Conservation (phyloP, 176 grass and related monocot species). For the Oropetium thomaeum region DNA sequence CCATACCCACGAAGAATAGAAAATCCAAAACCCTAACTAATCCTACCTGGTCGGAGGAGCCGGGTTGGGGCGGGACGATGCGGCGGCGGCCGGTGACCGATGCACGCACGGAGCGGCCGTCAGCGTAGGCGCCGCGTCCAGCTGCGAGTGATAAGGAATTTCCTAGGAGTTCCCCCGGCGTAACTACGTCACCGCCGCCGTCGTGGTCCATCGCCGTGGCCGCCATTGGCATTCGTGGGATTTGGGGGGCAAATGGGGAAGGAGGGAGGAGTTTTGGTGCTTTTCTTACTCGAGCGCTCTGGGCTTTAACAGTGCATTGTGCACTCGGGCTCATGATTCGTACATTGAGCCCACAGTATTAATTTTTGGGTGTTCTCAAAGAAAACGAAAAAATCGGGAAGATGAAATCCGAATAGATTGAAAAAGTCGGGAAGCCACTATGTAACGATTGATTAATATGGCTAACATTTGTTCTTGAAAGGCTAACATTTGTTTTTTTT, state of each 20-base stretch:
- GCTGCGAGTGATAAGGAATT: slow-evolving; percentile 36
- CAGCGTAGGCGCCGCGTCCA: slow-evolving; percentile 74
- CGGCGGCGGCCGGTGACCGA: slow-evolving; percentile 71
- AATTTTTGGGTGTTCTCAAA: no score
- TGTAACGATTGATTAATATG: no score
- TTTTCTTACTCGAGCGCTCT: not conserved
- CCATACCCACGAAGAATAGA: not conserved
- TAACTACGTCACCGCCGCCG: slow-evolving; percentile 54
- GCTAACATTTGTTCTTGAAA: no score
- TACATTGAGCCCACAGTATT: not conserved
- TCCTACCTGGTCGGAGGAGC: slow-evolving; percentile 55
- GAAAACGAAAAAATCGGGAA: no score
- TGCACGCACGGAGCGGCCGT: slow-evolving; percentile 60
- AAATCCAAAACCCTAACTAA: slow-evolving; percentile 25
- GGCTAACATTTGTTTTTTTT: no score
- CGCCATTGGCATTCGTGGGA: slow-evolving; percentile 28
- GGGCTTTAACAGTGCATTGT: not conserved
- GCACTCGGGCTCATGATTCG: not conserved
- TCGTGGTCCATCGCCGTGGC: slow-evolving; percentile 52
- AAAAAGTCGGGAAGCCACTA: no score
- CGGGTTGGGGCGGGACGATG: slow-evolving; percentile 49
- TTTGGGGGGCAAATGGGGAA: not conserved
- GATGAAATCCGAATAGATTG: not conserved
- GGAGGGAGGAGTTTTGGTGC: slow-evolving; percentile 23
- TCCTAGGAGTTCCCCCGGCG: slow-evolving; percentile 78